Evolutionary conservation across 768 basidiomycete species (phyloP), one percentile per base, ranked within the genome.

Genomic region (Lanmaoa pseudosensibilis): DNA sequence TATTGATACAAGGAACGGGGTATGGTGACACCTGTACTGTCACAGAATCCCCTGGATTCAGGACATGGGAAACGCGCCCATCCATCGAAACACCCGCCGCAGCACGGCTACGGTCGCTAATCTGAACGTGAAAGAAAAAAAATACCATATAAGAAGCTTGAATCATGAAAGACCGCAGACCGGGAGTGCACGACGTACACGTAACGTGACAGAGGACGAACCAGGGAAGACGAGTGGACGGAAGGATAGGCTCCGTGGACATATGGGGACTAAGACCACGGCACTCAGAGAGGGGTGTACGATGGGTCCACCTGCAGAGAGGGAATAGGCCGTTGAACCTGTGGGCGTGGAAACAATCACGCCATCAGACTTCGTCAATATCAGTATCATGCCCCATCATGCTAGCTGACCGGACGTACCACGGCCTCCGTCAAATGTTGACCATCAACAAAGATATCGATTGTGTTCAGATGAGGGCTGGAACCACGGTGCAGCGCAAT

Each of bases 351-450:
- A 94, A 52, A 98, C 85, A 54, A 97, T 94, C 56, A 97, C 77
- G 37, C 95, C 94, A 64, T 97, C 94, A 36, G 93, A 92, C 94
- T 95, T 30, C 25, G 41, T 19, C 52, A 55, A 56, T 27, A 55
- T 57, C 40, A 69, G 58, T 32, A 40, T 54, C 46, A 56, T 54
- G 54, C 37, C 50, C 33, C 45, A 50, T 59, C 53, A 53, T 48
- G 39, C 30, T 36, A 47, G 53, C 45, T 53, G 50, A 46, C 34
- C 10, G 19, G 37, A 84, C 92, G 53, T 74, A 94, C 94, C 56
- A 97, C 92, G 44, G 93, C 92, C 74, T 97, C 95, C 2, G 95
- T 98, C 25, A 98, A 80, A 75, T 95, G 94, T 67, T 97, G 93
- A 0, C 90, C 92, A 64, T 98, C 93, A 13, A 96, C 94, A 71